phyloP scores from a whole-genome alignment of 1,284 basidiomycete genomes.

The Cutaneotrichosporon dermatis region DNA sequence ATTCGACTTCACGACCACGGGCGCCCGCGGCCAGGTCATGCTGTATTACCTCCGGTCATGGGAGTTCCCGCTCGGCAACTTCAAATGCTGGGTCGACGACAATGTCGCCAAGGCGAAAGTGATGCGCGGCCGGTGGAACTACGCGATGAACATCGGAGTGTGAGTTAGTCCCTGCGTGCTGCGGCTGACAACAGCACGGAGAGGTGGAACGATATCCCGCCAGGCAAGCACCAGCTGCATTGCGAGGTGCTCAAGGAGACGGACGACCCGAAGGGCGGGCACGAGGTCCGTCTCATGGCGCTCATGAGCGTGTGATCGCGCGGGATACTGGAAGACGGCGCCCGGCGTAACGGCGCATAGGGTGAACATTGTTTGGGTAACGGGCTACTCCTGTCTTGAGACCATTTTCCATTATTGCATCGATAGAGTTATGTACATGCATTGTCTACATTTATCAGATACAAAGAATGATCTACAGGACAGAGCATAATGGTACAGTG shows the following conservation, averaged over 20 bases:
- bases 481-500: too few species aligned
- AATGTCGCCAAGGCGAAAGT: conserved; percentile 16
- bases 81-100: conserved; percentile 44
- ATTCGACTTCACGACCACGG: conserved; percentile 30
- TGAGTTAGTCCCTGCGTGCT: neutral
- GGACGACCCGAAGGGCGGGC: conserved; percentile 8
- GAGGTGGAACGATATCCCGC: neutral
- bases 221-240: conserved; percentile 4
- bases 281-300: conserved; percentile 13
- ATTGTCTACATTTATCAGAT: too few species aligned
- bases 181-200: neutral
- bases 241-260: conserved; percentile 15
- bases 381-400: too few species aligned
- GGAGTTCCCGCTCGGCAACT: conserved; percentile 33
- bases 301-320: conserved; percentile 9
- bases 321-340: neutral
- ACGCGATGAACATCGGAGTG: conserved; percentile 21
- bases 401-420: neutral
- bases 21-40: conserved; percentile 26
- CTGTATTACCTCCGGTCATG: conserved; percentile 37
- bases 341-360: too few species aligned
- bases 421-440: neutral
- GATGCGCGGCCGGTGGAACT: conserved; percentile 35
- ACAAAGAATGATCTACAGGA: too few species aligned
- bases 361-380: too few species aligned